Evolutionary conservation across 192 early-diverging fungal species (phyloP).

Genomic region (Physocladia obscura): DNA sequence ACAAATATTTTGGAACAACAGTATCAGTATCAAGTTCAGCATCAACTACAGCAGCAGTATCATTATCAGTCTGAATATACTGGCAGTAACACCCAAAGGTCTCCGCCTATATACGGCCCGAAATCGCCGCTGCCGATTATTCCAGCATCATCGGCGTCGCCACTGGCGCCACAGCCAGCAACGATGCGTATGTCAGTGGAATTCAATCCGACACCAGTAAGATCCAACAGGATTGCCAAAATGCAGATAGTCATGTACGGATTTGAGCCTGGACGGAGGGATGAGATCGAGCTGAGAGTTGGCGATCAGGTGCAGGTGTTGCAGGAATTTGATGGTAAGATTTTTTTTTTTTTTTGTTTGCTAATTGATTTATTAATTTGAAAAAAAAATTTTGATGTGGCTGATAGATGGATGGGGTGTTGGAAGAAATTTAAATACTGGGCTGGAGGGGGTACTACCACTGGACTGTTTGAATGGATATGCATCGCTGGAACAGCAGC

Average conservation of each 20-base stretch:
- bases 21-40: neutral
- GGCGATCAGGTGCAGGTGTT: conserved; percentile 12
- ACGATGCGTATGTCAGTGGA: too few species aligned
- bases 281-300: conserved; percentile 23
- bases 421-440: conserved; percentile 5
- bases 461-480: conserved; percentile 15
- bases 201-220: neutral
- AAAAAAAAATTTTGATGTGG: neutral
- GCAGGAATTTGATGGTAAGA: conserved; percentile 17
- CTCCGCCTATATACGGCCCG: neutral
- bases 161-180: neutral
- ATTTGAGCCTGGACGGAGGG: conserved; percentile 21
- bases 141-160: neutral
- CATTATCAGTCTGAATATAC: neutral
- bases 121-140: neutral
- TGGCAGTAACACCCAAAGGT: neutral
- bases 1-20: too few species aligned
- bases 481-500: neutral
- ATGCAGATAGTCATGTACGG: neutral
- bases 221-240: neutral
- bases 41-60: neutral
- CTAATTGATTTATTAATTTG: neutral
- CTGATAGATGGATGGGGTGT: conserved; percentile 9
- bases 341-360: neutral
- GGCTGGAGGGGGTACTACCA: conserved; percentile 10